Evolutionary conservation across 2,329 filamentous ascomycete genomes (phyloP).

Genomic region (Diaporthe sp.): DNA sequence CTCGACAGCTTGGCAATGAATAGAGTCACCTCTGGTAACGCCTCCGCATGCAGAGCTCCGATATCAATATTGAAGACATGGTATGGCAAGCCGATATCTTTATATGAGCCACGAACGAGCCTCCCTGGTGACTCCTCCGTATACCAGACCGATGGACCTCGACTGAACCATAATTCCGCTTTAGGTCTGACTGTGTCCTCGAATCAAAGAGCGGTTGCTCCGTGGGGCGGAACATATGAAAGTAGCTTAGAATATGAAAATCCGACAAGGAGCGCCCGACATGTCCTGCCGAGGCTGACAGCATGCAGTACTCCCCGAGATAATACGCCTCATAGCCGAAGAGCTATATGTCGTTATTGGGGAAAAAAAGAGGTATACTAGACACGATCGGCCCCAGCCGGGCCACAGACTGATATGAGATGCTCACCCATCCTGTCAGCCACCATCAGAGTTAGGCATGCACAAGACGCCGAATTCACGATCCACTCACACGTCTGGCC

Average conservation of each 20-base stretch:
- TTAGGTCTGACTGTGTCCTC: constrained; percentile 11
- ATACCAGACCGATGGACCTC: background rate
- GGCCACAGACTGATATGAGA: background rate
- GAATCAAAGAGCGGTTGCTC: background rate
- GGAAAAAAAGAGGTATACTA: background rate
- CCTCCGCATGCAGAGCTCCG: background rate
- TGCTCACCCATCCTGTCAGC: constrained; percentile 16
- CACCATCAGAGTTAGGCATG: background rate
- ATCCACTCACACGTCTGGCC: background rate
- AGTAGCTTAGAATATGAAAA: constrained; percentile 5
- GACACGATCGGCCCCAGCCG: background rate
- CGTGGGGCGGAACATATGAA: background rate
- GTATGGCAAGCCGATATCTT: constrained; percentile 1
- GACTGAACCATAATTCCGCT: background rate
- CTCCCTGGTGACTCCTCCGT: background rate
- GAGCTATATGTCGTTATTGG: background rate
- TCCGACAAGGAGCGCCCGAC: background rate
- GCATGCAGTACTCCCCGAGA: constrained; percentile 18
- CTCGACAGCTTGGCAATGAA: background rate
- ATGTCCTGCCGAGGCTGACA: background rate
- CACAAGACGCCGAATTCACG: background rate
- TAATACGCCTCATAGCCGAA: background rate
- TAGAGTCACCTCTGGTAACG: background rate
- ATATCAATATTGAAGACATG: background rate
- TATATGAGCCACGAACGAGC: background rate